These are phyloP conservation scores for Inonotus obliquus DNA, from an alignment of 1,284 basidiomycete species.

Conservation along the genomic window DNA sequence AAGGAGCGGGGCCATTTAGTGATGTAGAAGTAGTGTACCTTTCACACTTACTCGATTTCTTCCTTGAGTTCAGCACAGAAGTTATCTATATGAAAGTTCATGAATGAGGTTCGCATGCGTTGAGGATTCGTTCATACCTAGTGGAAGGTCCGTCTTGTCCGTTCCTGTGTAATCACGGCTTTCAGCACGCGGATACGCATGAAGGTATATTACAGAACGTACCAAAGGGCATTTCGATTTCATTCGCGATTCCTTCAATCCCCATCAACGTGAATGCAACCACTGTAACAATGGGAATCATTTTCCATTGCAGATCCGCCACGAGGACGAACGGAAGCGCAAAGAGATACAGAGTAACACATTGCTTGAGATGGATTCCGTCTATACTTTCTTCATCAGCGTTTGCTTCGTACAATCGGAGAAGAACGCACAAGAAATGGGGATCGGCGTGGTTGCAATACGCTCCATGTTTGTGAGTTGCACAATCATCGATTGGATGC, in stretches of 20 bases:
- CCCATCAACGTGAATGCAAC: slow-evolving; percentile 90
- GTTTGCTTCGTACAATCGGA: background rate
- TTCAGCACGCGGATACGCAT: background rate
- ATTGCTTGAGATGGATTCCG: slow-evolving; percentile 90
- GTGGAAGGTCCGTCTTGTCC: slow-evolving; percentile 61
- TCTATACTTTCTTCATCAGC: slow-evolving; percentile 35
- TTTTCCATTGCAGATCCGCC: slow-evolving; percentile 73
- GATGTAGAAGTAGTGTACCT: background rate
- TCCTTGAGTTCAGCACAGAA: slow-evolving; percentile 83
- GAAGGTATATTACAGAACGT: slow-evolving; percentile 22
- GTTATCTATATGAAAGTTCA: slow-evolving; percentile 47
- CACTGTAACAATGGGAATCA: slow-evolving; percentile 77
- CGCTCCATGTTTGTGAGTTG: slow-evolving; percentile 84
- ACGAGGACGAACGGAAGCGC: slow-evolving; percentile 82
- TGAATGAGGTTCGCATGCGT: background rate
- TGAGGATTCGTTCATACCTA: slow-evolving; percentile 40
- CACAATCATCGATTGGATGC: slow-evolving; percentile 75
- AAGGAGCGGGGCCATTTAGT: slow-evolving; percentile 11
- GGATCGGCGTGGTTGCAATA: slow-evolving; percentile 80
- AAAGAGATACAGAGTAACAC: slow-evolving; percentile 84
- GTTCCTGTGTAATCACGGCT: slow-evolving; percentile 37
- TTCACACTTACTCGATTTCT: slow-evolving; percentile 64
- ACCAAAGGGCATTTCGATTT: slow-evolving; percentile 90
- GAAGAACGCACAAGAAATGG: slow-evolving; percentile 55
- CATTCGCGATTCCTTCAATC: slow-evolving; percentile 88